Percentiles rank a stretch among this genome's conserved stretches.
These are phyloP conservation scores for Amaranthus palmeri DNA, from an alignment of 148 eudicot genomes.

Conservation along the genomic window DNA sequence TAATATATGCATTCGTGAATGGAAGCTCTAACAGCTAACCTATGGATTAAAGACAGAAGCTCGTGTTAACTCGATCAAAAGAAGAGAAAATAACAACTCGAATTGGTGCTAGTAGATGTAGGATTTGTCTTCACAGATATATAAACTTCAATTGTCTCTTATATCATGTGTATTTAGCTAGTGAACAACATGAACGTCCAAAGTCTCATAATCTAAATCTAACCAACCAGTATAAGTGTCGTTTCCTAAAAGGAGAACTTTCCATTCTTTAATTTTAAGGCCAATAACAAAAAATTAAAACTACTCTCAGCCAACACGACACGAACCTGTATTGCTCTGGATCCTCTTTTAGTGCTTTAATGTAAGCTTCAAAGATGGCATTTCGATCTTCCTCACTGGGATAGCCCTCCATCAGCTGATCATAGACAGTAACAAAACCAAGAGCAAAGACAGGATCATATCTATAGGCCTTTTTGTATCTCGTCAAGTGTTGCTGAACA, in stretches of 20 bases:
- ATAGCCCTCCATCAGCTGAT: constrained; percentile 97
- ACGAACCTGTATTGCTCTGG: constrained; percentile 73
- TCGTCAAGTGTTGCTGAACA: constrained; percentile 88
- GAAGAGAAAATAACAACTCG: background rate
- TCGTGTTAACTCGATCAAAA: background rate
- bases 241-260: background rate
- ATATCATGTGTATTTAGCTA: background rate
- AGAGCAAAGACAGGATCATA: constrained; percentile 97
- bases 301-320: constrained; percentile 6
- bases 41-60: too few species aligned
- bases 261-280: background rate
- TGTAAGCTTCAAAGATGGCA: constrained; percentile 81
- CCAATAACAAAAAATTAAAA: background rate
- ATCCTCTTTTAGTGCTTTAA: constrained; percentile 79
- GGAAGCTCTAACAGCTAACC: background rate
- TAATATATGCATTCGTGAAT: background rate
- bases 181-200: background rate
- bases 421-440: constrained; percentile 95
- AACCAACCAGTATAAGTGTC: too few species aligned
- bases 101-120: background rate
- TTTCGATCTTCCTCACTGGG: constrained; percentile 82
- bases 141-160: background rate
- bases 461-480: constrained; percentile 67
- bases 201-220: background rate
- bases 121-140: background rate